Evolutionary conservation across 768 basidiomycete species (phyloP), one percentile per base, ranked within the genome.

Genomic region (Chalciporus pseudorubinellus): DNA sequence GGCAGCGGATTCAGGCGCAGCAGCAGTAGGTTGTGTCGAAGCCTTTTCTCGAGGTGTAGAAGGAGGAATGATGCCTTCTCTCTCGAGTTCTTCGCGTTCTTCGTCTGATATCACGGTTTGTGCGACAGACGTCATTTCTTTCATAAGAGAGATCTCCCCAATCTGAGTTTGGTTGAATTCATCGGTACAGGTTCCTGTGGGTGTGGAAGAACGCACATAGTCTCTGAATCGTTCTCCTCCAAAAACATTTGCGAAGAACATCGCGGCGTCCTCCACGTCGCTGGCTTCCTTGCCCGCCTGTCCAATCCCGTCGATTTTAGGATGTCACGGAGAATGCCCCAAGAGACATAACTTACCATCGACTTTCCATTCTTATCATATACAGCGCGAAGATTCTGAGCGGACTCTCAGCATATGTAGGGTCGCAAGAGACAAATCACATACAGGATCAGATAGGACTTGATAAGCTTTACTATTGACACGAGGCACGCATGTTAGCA

Each of bases 321-420:
- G 22, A 48, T 12, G 6, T 24, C 55, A 49, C 46, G 28, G 42
- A 39, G 39, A 51, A 56, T 55, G 43, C 20, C 3, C 10, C 6
- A 39, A 13, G 50, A 58, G 40, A 44, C 43, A 54, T 16, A 29
- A 63, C 81, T 59, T 59, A 87, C 91, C 81, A 89, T 91, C 44
- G 83, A 80, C 71, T 90, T 92, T 39, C 97, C 97, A 74, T 95
- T 87, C 75, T 92, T 93, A 70, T 99, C 94, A 64, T 99, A 99
- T 19, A 93, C 88, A 0, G 83, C 82, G 40, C 95, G 83, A 39
- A 88, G 69, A 73, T 98, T 91, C 80, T 89, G 53, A 51, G n/a
- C 44, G 52, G 42, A 55, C 61, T 3, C 44, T 57, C 36, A 48
- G 46, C 13, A 31, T 20, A 45, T 38, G 29, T 49, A 33, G 48